Evolutionary conservation across 108 stramenopile species (phyloP).

Genomic region (Thalassiosira profunda): DNA sequence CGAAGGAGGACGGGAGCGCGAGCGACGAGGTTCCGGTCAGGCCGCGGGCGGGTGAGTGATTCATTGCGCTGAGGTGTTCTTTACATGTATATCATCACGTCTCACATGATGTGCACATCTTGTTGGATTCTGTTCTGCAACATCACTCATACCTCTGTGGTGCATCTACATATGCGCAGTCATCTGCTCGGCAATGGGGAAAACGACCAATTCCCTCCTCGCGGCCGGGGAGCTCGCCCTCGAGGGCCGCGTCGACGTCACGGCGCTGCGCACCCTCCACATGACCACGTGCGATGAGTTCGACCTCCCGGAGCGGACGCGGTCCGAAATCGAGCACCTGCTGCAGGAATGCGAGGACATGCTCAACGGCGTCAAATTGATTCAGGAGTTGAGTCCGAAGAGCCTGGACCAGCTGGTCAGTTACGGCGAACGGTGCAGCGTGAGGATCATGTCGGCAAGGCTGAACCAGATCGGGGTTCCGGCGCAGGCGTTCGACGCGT

Average conservation of each 20-base stretch:
- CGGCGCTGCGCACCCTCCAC: conserved; percentile 93
- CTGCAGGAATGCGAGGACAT: conserved; percentile 91
- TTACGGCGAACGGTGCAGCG: conserved; percentile 94
- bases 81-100: too few relatives aligned
- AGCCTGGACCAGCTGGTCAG: conserved; percentile 92
- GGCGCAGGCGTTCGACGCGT: conserved; percentile 95
- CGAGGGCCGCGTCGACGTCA: conserved; percentile 91
- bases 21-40: conserved; percentile 29
- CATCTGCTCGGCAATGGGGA: conserved; percentile 98
- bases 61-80: too few relatives aligned
- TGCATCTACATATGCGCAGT: too few relatives aligned
- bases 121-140: too few relatives aligned
- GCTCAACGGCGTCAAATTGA: conserved; percentile 90
- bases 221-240: conserved; percentile 94
- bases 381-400: conserved; percentile 93
- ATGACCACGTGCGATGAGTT: conserved; percentile 76
- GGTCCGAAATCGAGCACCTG: conserved; percentile 69
- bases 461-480: conserved; percentile 96
- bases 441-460: conserved; percentile 92
- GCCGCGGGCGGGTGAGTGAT: conserved; percentile 33
- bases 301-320: conserved; percentile 57
- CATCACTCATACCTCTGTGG: too few relatives aligned
- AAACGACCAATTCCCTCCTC: conserved; percentile 94
- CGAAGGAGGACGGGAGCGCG: conserved; percentile 11
- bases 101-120: too few relatives aligned